Conservation (phyloP, 179 eudicot genomes). For the Monotropa hypopitys region DNA sequence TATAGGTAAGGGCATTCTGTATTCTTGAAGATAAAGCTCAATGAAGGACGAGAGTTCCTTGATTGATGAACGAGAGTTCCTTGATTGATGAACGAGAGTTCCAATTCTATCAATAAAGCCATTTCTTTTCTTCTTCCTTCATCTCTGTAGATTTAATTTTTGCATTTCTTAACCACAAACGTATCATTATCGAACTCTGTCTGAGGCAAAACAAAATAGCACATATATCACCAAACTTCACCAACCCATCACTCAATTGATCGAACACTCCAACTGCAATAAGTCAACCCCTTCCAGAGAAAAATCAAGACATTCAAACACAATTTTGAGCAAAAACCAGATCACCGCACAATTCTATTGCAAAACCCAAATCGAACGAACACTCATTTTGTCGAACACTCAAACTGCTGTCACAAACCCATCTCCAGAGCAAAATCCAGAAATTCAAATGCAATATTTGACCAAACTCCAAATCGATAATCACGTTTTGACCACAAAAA, state of each 20-base stretch:
- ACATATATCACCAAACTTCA: slow-evolving; percentile 6
- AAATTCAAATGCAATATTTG: background rate
- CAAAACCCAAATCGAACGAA: slow-evolving; percentile 3
- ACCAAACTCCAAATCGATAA: slow-evolving; percentile 19
- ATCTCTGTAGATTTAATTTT: too few species aligned
- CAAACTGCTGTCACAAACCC: background rate
- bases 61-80: too few species aligned
- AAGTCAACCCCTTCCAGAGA: slow-evolving; percentile 4
- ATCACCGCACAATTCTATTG: slow-evolving; percentile 18
- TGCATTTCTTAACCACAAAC: too few species aligned
- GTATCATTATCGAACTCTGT: background rate
- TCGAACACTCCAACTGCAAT: slow-evolving; percentile 4
- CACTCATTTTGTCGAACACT: background rate
- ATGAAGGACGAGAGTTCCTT: too few species aligned
- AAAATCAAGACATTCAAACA: slow-evolving; percentile 21
- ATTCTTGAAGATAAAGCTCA: too few species aligned
- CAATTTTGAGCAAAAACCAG: slow-evolving; percentile 19
- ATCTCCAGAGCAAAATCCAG: background rate
- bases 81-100: too few species aligned
- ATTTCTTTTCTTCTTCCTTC: too few species aligned
- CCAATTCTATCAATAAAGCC: too few species aligned
- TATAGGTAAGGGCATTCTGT: too few species aligned
- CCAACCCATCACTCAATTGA: slow-evolving; percentile 3
- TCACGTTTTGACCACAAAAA: background rate
- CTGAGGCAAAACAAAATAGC: background rate